Evolutionary conservation across 257 asterid species (phyloP).

Genomic region (Dorcoceras hygrometricum): DNA sequence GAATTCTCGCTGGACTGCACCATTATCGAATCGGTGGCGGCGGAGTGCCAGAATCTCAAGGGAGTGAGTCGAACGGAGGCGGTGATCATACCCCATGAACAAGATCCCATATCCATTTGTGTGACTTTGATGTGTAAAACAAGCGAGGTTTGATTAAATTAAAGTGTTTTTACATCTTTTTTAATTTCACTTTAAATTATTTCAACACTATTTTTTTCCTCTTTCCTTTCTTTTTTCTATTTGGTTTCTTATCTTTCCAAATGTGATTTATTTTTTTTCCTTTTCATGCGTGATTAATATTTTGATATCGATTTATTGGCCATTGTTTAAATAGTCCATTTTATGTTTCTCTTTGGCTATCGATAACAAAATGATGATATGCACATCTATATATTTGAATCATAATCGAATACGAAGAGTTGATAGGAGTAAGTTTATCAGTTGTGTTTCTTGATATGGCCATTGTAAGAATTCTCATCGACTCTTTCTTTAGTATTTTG

Average conservation of each 20-base stretch:
- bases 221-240: conserved; percentile 2
- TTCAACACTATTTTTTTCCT: conserved; percentile 11
- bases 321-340: conserved; percentile 13
- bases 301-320: conserved; percentile 40
- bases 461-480: not conserved
- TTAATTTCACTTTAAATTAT: conserved; percentile 9
- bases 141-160: conserved; percentile 47
- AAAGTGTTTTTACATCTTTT: conserved; percentile 25
- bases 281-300: conserved; percentile 50
- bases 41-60: conserved; percentile 68
- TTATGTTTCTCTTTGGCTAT: not conserved
- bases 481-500: not conserved
- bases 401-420: conserved; percentile 9
- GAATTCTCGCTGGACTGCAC: conserved; percentile 55
- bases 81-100: conserved; percentile 39
- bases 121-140: conserved; percentile 38
- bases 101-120: conserved; percentile 21
- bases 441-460: conserved; percentile 10
- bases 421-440: conserved; percentile 22
- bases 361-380: not conserved
- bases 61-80: conserved; percentile 75
- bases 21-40: conserved; percentile 49
- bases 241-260: no score
- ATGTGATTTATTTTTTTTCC: conserved; percentile 24
- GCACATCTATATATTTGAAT: not conserved